Evolutionary conservation across 257 asterid species (phyloP).

Genomic region (Primulina huaijiensis): DNA sequence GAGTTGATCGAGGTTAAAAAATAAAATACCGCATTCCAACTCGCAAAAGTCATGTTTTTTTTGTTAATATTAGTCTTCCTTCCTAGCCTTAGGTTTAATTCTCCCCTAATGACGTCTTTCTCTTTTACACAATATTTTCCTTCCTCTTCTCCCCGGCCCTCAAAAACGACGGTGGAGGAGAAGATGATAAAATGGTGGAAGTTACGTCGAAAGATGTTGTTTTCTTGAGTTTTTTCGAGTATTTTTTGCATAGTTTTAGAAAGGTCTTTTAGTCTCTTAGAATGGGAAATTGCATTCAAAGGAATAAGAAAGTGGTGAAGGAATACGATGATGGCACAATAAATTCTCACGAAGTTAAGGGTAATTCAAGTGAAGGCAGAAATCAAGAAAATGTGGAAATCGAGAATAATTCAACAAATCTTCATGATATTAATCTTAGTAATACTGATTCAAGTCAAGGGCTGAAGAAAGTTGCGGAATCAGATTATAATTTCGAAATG

Average conservation of each 20-base stretch:
- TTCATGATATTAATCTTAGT: neutral
- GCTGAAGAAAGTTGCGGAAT: neutral
- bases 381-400: neutral
- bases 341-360: neutral
- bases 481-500: neutral
- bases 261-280: constrained; percentile 6
- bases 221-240: neutral
- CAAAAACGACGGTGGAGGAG: constrained; percentile 11
- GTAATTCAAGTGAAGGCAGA: neutral
- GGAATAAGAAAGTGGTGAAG: constrained; percentile 18
- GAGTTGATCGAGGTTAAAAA: too few species aligned
- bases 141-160: constrained; percentile 9
- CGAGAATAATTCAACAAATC: neutral
- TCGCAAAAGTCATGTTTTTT: constrained; percentile 10
- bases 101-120: neutral
- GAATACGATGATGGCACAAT: constrained; percentile 1
- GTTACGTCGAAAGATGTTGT: neutral
- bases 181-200: constrained; percentile 25
- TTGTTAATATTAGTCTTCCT: neutral
- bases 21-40: too few species aligned
- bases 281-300: constrained; percentile 46
- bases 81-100: constrained; percentile 5
- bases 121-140: constrained; percentile 19
- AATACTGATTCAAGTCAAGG: too few species aligned
- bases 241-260: constrained; percentile 14